Conservation (phyloP, 2,329 filamentous ascomycete genomes). For the Talaromyces sp. region DNA sequence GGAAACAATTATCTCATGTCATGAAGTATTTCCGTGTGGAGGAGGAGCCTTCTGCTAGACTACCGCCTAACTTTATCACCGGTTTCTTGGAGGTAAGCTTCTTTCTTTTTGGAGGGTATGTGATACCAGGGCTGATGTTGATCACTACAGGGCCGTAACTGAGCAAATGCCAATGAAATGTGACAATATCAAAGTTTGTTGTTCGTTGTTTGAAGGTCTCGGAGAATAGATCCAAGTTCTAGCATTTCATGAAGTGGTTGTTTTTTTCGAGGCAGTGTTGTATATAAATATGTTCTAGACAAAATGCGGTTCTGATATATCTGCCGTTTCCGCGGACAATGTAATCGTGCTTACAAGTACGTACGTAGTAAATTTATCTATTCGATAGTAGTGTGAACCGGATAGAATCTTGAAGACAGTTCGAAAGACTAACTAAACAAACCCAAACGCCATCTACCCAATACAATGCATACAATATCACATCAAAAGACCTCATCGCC, state of each 20-base stretch:
- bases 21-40: conserved; percentile 96
- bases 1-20: conserved; percentile 94
- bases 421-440: neutral
- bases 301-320: neutral
- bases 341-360: neutral
- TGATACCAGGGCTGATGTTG: neutral
- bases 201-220: conserved; percentile 20
- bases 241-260: conserved; percentile 12
- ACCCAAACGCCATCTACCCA: conserved; percentile 9
- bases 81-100: conserved; percentile 84
- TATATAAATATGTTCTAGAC: conserved; percentile 12
- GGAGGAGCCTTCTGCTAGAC: conserved; percentile 68
- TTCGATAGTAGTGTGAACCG: neutral
- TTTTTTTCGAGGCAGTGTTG: conserved; percentile 6
- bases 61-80: conserved; percentile 87
- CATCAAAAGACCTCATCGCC: neutral
- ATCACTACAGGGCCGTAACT: conserved; percentile 29
- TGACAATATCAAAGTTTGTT: conserved; percentile 19
- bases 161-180: conserved; percentile 22
- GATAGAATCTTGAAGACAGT: neutral
- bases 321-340: neutral
- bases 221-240: conserved; percentile 10
- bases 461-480: conserved; percentile 4
- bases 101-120: too few relatives aligned
- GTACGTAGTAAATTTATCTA: neutral